Evolutionary conservation across 2,329 filamentous ascomycete species (phyloP).

Genomic region (Curvularia eragrostidis): DNA sequence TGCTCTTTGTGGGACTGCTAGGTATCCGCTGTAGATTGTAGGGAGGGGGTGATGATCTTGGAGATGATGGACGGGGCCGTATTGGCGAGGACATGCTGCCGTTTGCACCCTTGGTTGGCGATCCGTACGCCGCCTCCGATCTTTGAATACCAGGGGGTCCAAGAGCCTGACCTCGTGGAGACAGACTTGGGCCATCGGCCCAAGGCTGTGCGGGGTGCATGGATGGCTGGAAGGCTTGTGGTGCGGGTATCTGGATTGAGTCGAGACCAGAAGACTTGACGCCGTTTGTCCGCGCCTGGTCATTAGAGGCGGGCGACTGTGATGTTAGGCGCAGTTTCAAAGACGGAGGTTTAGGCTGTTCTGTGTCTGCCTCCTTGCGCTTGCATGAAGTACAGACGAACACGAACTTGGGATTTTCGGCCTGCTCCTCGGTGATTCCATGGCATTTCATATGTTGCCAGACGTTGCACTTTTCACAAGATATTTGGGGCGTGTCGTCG

Average conservation of each 20-base stretch:
- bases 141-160: constrained; percentile 52
- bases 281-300: constrained; percentile 28
- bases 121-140: constrained; percentile 48
- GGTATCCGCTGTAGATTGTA: constrained; percentile 37
- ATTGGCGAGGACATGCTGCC: constrained; percentile 38
- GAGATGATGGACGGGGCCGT: constrained; percentile 32
- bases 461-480: constrained; percentile 90
- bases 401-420: constrained; percentile 77
- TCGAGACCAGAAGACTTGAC: constrained; percentile 21
- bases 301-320: constrained; percentile 51
- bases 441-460: constrained; percentile 98
- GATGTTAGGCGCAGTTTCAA: constrained; percentile 65
- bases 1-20: constrained; percentile 38
- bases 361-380: constrained; percentile 68
- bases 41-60: constrained; percentile 45
- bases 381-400: constrained; percentile 84
- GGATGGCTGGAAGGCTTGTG: constrained; percentile 29
- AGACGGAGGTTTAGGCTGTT: constrained; percentile 66
- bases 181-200: constrained; percentile 54
- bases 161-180: constrained; percentile 53
- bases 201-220: constrained; percentile 37
- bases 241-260: constrained; percentile 32
- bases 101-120: constrained; percentile 36
- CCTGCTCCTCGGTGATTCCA: constrained; percentile 77
- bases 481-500: constrained; percentile 90